Evolutionary conservation across 352 stramenopile genomes (phyloP), one percentile per base, ranked within the genome.

Genomic region (Globisporangium mamillatum): DNA sequence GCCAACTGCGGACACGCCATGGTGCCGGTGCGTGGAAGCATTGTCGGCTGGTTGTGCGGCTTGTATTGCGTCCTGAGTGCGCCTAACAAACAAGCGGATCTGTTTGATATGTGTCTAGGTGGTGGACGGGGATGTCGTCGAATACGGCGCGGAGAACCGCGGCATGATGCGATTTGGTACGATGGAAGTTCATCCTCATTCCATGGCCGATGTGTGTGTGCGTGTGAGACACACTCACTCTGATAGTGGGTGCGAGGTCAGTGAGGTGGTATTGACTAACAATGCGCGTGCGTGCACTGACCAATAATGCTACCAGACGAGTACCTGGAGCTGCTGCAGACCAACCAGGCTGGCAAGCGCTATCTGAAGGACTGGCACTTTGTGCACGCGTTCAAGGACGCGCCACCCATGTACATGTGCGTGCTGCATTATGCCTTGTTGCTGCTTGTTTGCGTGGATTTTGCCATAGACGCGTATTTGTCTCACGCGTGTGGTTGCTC

Each of bases 351-450:
- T 0, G 82, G 82, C n/a, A 89, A 82, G 64, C 78, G 68, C 50
- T 96, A 96, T 56, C 73, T 96, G 9, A 96, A 96, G 61, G 88
- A 96, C 65, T 96, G 88, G 88, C 88, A 96, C 71, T 94, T 94
- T 41, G 84, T 84, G 24, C 82, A 88, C 27, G 76, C 71, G 16
- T 88, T 90, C 65, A 70, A 78, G 0, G 53, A 77, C 9, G 36
- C 67, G 0, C 71, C 83, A 1, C 71, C 82, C 25, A 32, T 88
- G 2, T 95, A 95, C 63, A 80, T 72, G 87, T 95, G 27, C 27
- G 54, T 38, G 4, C 34, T 16, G 10, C 12, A 5, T 14, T 52
- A 54, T 32, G 29, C 16, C 22, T 27, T 18, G 10, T 12, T 32
- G 61, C 29, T 46, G 6, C 5, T 54, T 24, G 14, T 25, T 27